Base-by-base conservation (phyloP, 2,329 filamentous ascomycete species). In the Mariannaea sp. region DNA sequence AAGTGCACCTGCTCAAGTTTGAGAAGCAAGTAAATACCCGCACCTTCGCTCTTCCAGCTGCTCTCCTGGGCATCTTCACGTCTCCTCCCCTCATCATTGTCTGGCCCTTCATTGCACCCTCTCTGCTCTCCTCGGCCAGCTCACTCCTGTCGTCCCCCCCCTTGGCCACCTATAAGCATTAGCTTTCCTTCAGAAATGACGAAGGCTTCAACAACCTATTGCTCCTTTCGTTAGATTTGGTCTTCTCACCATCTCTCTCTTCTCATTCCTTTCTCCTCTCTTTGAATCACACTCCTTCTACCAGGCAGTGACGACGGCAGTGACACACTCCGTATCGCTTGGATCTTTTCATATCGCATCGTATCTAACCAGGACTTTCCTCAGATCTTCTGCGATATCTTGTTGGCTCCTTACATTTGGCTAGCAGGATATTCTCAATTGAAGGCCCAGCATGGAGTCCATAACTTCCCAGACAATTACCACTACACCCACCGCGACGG, bases 281-380 rank as follows among this genome's bases (percentile, higher is more conserved):
- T 53, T 44, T 46, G 53, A 56, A 51, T 47, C 43, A 48, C 50
- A 41, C 53, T 40, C 33, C 38, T 35, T 42, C 22, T 49, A n/a
- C 39, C 40, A 42, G 35, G 32, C 26, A 38, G 47, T 20, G 40
- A 32, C 33, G 45, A 54, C 32, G 38, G 29, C 48, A 44, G 48
- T 29, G 51, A 50, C 52, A 29, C 49, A 41, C 29, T 17, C 45
- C 24, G 35, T n/a, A 38, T 45, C 36, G 52, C 53, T 50, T 51
- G 49, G 38, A 49, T 42, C 26, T 56, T 49, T 60, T 44, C 19
- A 6, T 17, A 10, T 54, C 50, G 43, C 36, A 56, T 55, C 36
- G 24, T 36, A 60, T 66, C 65, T 71, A 66, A 71, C 56, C 45
- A 50, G 62, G 57, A 61, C 69, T 56, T 71, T 68, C 69, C 66